phyloP scores from a whole-genome alignment of 2,329 filamentous ascomycete genomes.

The Cyclaneusma minus region DNA sequence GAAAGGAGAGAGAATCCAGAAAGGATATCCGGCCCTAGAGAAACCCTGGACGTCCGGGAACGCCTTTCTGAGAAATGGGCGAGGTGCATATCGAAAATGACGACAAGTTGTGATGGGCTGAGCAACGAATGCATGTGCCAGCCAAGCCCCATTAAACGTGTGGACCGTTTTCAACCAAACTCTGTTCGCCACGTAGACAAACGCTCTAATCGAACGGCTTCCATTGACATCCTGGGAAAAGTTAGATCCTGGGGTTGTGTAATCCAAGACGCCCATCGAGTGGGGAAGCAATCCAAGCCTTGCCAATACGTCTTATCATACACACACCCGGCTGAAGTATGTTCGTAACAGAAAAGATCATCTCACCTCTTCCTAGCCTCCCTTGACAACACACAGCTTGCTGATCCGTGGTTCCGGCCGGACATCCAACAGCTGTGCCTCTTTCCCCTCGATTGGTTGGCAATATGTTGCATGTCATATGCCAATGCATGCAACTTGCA shows the following conservation, averaged over 20 bases:
- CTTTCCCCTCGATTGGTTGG: too few species aligned
- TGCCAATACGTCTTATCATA: constrained; percentile 10
- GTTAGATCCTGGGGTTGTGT: constrained; percentile 7
- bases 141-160: constrained; percentile 8
- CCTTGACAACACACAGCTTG: constrained; percentile 18
- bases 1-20: too few species aligned
- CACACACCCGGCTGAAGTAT: constrained; percentile 10
- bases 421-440: too few species aligned
- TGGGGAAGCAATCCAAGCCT: constrained; percentile 12
- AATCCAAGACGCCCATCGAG: constrained; percentile 6
- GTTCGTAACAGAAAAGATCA: constrained; percentile 13
- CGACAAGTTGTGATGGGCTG: neutral
- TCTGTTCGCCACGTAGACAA: constrained; percentile 17
- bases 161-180: constrained; percentile 13
- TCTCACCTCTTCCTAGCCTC: constrained; percentile 10
- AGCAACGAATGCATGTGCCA: constrained; percentile 10
- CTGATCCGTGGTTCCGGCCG: too few species aligned
- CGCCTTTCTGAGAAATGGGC: too few species aligned
- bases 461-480: too few species aligned
- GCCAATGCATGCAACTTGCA: too few species aligned
- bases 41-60: too few species aligned
- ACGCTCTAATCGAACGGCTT: constrained; percentile 11
- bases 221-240: constrained; percentile 11
- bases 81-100: neutral
- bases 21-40: too few species aligned